Evolutionary conservation across 2,329 filamentous ascomycete species (phyloP), one percentile per base, ranked within the genome.

Genomic region (Periconia macrospinosa): DNA sequence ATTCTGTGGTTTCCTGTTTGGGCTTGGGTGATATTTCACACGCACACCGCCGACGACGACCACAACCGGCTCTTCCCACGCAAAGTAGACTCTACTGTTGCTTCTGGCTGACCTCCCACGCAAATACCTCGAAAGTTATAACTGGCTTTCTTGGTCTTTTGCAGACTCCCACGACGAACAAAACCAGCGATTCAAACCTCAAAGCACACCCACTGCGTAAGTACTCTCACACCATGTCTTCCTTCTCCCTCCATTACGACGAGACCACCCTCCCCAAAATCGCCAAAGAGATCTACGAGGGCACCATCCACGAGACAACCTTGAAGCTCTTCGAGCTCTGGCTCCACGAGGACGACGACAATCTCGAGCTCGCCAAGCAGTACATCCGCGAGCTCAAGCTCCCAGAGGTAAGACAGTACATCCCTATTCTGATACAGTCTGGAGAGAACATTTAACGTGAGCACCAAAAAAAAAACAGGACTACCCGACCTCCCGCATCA

Each of bases 301-400:
- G 54, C 11, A 65, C 62, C 2, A 63, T 71, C n/a, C 57, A 62
- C 1, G 66, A 70, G 0, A 60, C 63, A 0, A 49, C 62, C 9
- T 50, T 71, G 10, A 60, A 58, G 1, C 56, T 70, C 1, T 65
- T 71, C 33, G 53, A 41, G 10, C 61, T 50, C 27, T 72, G 68
- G 66, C 62, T 71, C 48, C 56, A 51, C 6, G 54, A 63, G 18
- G 57, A 56, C 17, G 17, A 47, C 1, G 54, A 61, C 15, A 58
- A 71, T 50, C 69, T 65, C 20, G 37, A 62, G 1, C 19, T 56
- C 13, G 68, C 66, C 0, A 68, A 57, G 45, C 30, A 49, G n/a
- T 47, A 66, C 19, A 59, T 72, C 23, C 61, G 69, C 2, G 67
- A 72, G 54, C 47, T 72, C 5, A 50, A 44, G 6, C 45, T 69